phyloP scores from a whole-genome alignment of 2,329 filamentous ascomycete species.

The Cercospora berteroae region DNA sequence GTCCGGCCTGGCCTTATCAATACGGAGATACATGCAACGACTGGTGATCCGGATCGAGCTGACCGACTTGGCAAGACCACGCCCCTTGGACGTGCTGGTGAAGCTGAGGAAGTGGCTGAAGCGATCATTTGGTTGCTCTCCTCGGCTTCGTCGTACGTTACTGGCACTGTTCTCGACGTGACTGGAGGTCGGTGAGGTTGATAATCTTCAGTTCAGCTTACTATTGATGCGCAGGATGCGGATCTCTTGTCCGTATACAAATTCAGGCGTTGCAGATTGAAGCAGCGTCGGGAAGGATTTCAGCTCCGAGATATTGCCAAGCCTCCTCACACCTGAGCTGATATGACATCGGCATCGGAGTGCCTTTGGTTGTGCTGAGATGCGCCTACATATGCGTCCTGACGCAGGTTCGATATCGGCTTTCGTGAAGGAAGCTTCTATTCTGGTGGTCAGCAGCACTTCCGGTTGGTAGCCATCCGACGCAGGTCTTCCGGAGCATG shows the following conservation, averaged over 20 bases:
- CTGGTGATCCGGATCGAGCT: constrained; percentile 27
- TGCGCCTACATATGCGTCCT: background rate
- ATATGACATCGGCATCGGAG: constrained; percentile 1
- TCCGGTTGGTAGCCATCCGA: background rate
- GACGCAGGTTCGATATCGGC: background rate
- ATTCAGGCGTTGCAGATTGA: background rate
- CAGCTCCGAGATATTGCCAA: background rate
- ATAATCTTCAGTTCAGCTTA: background rate
- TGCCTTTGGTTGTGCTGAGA: background rate
- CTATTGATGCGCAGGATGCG: background rate
- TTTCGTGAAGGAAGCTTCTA: background rate
- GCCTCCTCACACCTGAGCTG: constrained; percentile 1
- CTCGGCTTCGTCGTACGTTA: constrained; percentile 24
- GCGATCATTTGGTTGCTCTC: constrained; percentile 32
- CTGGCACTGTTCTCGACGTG: constrained; percentile 27
- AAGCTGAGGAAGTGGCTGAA: constrained; percentile 32
- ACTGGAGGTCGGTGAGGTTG: constrained; percentile 22
- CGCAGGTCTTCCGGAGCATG: background rate
- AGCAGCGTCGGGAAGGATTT: background rate
- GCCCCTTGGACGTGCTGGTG: constrained; percentile 29
- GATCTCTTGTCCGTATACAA: background rate
- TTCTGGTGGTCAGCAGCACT: background rate
- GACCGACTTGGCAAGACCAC: constrained; percentile 28
- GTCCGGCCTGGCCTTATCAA: constrained; percentile 32
- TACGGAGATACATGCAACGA: constrained; percentile 30